These are phyloP conservation scores for Epichloe gansuensis DNA, from an alignment of 2,329 filamentous ascomycete species.

Conservation along the genomic window DNA sequence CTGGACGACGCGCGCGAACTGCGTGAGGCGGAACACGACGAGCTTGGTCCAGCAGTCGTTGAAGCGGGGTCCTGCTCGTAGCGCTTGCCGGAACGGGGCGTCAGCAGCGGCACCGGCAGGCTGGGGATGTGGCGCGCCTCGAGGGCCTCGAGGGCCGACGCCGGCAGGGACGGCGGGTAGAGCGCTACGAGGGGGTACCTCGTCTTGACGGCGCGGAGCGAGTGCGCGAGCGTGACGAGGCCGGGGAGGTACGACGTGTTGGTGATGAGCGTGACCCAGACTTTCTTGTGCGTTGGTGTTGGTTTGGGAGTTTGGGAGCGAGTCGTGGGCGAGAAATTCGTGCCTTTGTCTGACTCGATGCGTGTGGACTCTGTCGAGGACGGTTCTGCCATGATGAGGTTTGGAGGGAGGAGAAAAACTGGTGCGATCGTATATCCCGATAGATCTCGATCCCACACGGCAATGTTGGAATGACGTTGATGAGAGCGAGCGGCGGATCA, in stretches of 20 bases:
- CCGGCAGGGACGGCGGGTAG: conserved; percentile 67
- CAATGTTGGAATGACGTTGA: neutral
- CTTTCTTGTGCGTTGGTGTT: conserved; percentile 28
- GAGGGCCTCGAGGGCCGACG: conserved; percentile 56
- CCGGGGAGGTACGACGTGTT: conserved; percentile 73
- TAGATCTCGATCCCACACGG: too few relatives aligned
- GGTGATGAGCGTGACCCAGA: conserved; percentile 82
- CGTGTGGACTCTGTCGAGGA: neutral
- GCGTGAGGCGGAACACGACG: conserved; percentile 59
- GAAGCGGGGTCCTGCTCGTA: conserved; percentile 70
- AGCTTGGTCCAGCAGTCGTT: conserved; percentile 88
- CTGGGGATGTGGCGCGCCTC: conserved; percentile 55
- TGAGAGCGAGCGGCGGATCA: neutral
- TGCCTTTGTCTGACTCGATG: conserved; percentile 3
- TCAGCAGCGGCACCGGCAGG: conserved; percentile 59
- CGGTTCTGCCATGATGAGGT: neutral
- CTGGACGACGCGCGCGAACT: conserved; percentile 71
- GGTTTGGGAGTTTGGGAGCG: neutral
- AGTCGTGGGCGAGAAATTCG: neutral
- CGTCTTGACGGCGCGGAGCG: conserved; percentile 51
- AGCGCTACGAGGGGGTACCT: conserved; percentile 72
- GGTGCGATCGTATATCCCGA: too few relatives aligned
- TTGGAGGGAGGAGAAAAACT: too few relatives aligned
- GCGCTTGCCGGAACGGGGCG: conserved; percentile 52
- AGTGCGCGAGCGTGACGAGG: conserved; percentile 69